A percentile compares a stretch with the other conserved stretches of the same genome.
Conservation (phyloP, 129 eudicot genomes). For the Saussurea involucrata region DNA sequence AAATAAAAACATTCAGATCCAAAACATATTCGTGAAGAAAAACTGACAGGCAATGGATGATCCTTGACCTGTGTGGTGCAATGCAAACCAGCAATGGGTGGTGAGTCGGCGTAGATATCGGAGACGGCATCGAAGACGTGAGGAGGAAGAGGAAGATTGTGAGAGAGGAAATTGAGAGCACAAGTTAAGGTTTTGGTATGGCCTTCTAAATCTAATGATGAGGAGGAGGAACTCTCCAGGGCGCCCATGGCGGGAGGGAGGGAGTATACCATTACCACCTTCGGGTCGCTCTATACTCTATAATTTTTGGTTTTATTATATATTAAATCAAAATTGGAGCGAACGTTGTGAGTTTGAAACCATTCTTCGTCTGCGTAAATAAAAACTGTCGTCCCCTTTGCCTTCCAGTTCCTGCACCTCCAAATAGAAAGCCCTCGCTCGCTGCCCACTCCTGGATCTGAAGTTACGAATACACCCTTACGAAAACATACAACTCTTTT, state of each 20-base stretch:
- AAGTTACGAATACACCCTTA: too few relatives aligned
- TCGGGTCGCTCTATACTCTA: too few relatives aligned
- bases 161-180: constrained; percentile 68
- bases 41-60: neutral
- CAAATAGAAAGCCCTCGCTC: too few relatives aligned
- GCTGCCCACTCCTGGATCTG: too few relatives aligned
- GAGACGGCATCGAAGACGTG: constrained; percentile 53
- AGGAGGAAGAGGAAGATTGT: constrained; percentile 61
- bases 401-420: too few relatives aligned
- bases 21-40: neutral
- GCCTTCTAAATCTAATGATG: neutral
- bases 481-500: too few relatives aligned
- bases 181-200: constrained; percentile 63
- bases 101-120: constrained; percentile 34
- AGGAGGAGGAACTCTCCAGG: constrained; percentile 30
- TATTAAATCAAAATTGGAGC: too few relatives aligned
- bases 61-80: neutral
- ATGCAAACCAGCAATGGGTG: constrained; percentile 10
- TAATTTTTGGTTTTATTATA: too few relatives aligned
- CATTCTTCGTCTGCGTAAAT: too few relatives aligned
- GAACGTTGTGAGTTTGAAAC: too few relatives aligned
- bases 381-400: too few relatives aligned
- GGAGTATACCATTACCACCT: too few relatives aligned
- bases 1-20: neutral
- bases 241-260: constrained; percentile 62